Evolutionary conservation across 257 asterid species (phyloP).

Genomic region (Buddleja alternifolia): DNA sequence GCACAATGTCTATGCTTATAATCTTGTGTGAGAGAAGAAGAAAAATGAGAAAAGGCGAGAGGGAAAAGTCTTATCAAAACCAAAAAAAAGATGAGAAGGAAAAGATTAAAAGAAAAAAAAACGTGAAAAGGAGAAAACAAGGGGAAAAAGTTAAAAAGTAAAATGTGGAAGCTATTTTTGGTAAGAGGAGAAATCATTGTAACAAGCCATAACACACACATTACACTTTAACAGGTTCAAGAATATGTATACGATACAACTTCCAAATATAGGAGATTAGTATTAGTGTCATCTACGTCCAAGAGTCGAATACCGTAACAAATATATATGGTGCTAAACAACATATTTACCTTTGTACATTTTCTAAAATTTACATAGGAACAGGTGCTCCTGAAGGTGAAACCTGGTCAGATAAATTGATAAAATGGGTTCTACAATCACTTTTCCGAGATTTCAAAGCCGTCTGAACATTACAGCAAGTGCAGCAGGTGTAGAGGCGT

Average conservation of each 20-base stretch:
- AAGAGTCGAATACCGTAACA: background rate
- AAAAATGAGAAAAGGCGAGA: no score
- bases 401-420: background rate
- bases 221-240: background rate
- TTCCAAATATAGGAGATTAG: background rate
- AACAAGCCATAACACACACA: no score
- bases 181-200: no score
- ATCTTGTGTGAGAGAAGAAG: no score
- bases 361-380: conserved; percentile 24
- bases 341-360: background rate
- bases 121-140: no score
- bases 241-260: background rate
- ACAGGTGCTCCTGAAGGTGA: conserved; percentile 4
- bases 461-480: background rate
- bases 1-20: no score
- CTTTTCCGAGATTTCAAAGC: background rate
- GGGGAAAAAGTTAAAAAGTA: background rate
- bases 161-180: rapidly evolving
- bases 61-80: no score
- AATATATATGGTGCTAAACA: background rate
- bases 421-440: no score
- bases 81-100: no score
- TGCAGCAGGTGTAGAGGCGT: background rate
- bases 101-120: no score
- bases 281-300: background rate